Conservation (phyloP, 202 grass and related monocot species). For the Panicum virgatum region DNA sequence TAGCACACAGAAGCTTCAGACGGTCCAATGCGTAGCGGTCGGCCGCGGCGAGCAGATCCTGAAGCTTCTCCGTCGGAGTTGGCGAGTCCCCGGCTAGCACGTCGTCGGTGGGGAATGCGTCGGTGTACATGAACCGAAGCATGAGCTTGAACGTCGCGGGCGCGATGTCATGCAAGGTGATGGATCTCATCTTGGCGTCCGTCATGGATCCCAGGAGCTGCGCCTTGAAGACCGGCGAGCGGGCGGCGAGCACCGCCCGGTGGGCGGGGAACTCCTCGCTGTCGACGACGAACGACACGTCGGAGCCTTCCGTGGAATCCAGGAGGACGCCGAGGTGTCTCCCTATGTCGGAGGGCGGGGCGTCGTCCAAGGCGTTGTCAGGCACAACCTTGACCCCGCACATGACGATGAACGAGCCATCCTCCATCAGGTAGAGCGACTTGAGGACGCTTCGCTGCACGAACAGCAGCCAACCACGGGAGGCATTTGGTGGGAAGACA, state of each 20-base stretch:
- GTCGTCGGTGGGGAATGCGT: too few relatives aligned
- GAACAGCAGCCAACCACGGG: not conserved
- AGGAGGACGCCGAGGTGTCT: constrained; percentile 2
- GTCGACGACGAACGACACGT: constrained; percentile 22
- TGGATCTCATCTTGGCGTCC: not conserved
- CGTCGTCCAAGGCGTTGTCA: not conserved
- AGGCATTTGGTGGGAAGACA: not conserved
- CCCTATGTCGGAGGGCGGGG: not conserved
- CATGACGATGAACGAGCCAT: not conserved
- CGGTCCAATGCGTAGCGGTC: constrained; percentile 30
- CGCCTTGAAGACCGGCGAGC: constrained; percentile 38
- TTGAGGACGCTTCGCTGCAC: not conserved
- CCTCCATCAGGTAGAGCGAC: not conserved
- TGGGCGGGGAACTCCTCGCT: constrained; percentile 13
- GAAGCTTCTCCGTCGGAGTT: constrained; percentile 10
- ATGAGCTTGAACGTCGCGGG: not conserved
- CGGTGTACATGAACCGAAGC: not conserved
- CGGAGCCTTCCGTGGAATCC: not conserved
- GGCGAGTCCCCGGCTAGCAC: too few relatives aligned
- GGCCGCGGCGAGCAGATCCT: constrained; percentile 17
- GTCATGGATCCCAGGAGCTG: constrained; percentile 23
- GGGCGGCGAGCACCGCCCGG: constrained; percentile 13
- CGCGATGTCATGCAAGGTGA: constrained; percentile 1
- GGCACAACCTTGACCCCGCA: not conserved
- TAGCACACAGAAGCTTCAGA: constrained; percentile 33